phyloP scores from a whole-genome alignment of 768 basidiomycete genomes.

The Hydnum rufescens region DNA sequence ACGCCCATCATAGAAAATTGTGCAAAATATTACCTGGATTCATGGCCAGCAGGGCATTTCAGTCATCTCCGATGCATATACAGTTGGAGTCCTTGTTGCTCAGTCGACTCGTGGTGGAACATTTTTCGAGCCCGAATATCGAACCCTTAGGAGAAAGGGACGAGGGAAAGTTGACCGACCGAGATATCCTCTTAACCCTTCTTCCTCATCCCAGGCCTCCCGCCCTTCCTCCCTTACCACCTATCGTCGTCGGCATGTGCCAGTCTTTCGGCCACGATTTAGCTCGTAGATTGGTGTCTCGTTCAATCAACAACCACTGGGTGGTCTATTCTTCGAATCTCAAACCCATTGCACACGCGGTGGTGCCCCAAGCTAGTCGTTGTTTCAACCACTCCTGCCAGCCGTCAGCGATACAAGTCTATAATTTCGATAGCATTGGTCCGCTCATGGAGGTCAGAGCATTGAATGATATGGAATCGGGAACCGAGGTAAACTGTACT shows the following conservation, averaged over 20 bases:
- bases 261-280: constrained; percentile 4
- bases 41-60: constrained; percentile 24
- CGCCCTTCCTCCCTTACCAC: constrained; percentile 3
- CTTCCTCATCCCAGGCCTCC: constrained; percentile 24
- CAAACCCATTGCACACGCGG: constrained; percentile 46
- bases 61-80: constrained; percentile 30
- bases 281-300: constrained; percentile 25
- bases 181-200: constrained; percentile 24
- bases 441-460: constrained; percentile 42
- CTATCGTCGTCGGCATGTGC: background rate
- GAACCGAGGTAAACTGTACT: constrained; percentile 38
- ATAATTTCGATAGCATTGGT: constrained; percentile 18
- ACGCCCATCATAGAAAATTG: constrained; percentile 39
- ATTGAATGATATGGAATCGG: constrained; percentile 32
- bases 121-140: constrained; percentile 8
- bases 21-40: constrained; percentile 39
- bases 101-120: constrained; percentile 36
- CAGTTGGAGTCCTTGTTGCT: constrained; percentile 39
- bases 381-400: constrained; percentile 67
- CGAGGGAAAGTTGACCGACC: constrained; percentile 14
- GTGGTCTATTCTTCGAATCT: constrained; percentile 48
- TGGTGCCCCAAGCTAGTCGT: constrained; percentile 62
- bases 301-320: constrained; percentile 72
- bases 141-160: constrained; percentile 1
- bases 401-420: constrained; percentile 51